A percentile compares a stretch with the other conserved stretches of the same genome.
These are phyloP conservation scores for Biscogniauxia sp. DNA, from an alignment of 2,329 filamentous ascomycete genomes.

Conservation along the genomic window DNA sequence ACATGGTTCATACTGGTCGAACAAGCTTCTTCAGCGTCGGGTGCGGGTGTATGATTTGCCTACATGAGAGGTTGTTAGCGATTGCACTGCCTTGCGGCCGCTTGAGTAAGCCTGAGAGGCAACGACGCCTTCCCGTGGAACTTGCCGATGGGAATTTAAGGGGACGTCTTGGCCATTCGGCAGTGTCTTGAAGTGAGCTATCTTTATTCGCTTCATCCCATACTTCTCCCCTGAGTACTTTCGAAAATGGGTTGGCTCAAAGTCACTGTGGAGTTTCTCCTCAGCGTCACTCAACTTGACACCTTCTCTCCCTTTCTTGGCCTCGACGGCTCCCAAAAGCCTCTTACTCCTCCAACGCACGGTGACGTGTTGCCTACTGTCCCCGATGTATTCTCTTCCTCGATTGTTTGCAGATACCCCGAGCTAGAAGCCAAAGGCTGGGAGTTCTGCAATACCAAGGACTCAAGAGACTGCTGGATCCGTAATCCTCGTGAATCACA, in stretches of 20 bases:
- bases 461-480: constrained; percentile 19
- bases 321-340: constrained; percentile 9
- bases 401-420: constrained; percentile 16
- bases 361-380: not conserved
- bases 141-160: not conserved
- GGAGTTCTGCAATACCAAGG: constrained; percentile 18
- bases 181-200: not conserved
- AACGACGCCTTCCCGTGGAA: too few relatives aligned
- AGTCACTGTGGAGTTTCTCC: constrained; percentile 13
- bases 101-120: too few relatives aligned
- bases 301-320: constrained; percentile 6
- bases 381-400: constrained; percentile 3
- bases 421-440: constrained; percentile 17
- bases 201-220: not conserved
- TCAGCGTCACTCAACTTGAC: constrained; percentile 13
- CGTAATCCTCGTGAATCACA: constrained; percentile 11
- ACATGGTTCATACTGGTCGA: not conserved
- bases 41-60: not conserved
- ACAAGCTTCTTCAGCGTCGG: too few relatives aligned
- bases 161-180: not conserved
- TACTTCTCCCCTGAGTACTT: not conserved
- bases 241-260: constrained; percentile 18
- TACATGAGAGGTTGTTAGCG: not conserved
- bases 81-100: not conserved
- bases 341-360: constrained; percentile 8